Percentiles rank a stretch among this genome's conserved stretches.
Evolutionary conservation across 805 yeast species (phyloP).

Genomic region (Myxozyma neglecta): DNA sequence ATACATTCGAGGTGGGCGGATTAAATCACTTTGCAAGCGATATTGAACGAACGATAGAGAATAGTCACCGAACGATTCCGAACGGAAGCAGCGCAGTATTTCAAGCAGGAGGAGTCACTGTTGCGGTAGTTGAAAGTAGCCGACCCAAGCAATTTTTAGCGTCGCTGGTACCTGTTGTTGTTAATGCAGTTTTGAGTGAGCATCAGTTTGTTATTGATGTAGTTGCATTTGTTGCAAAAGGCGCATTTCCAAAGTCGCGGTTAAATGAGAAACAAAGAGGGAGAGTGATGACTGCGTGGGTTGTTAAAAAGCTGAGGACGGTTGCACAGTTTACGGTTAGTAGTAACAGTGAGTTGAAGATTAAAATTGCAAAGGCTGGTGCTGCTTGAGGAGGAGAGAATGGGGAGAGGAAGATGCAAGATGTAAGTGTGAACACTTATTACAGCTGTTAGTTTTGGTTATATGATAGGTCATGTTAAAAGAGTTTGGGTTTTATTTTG

Average conservation of each 20-base stretch:
- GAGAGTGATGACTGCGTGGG: slow-evolving; percentile 58
- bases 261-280: slow-evolving; percentile 77
- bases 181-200: slow-evolving; percentile 70
- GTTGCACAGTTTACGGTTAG: slow-evolving; percentile 32
- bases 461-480: not conserved
- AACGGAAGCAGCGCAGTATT: slow-evolving; percentile 59
- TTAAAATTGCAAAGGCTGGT: slow-evolving; percentile 1
- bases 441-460: not conserved
- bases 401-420: not conserved
- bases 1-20: slow-evolving; percentile 89
- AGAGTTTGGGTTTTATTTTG: not conserved
- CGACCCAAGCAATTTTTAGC: slow-evolving; percentile 54
- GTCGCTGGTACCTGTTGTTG: slow-evolving; percentile 78
- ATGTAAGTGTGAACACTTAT: not conserved
- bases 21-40: slow-evolving; percentile 87
- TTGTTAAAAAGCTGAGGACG: slow-evolving; percentile 47
- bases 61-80: slow-evolving; percentile 48
- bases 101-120: slow-evolving; percentile 76
- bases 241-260: slow-evolving; percentile 66
- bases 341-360: not conserved
- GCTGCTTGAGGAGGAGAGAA: not conserved
- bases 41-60: slow-evolving; percentile 67
- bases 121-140: slow-evolving; percentile 68
- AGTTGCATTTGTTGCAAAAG: slow-evolving; percentile 70
- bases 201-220: slow-evolving; percentile 84